Base-by-base conservation (phyloP, 2,329 filamentous ascomycete species). In the Lasiodiplodia theobromae region DNA sequence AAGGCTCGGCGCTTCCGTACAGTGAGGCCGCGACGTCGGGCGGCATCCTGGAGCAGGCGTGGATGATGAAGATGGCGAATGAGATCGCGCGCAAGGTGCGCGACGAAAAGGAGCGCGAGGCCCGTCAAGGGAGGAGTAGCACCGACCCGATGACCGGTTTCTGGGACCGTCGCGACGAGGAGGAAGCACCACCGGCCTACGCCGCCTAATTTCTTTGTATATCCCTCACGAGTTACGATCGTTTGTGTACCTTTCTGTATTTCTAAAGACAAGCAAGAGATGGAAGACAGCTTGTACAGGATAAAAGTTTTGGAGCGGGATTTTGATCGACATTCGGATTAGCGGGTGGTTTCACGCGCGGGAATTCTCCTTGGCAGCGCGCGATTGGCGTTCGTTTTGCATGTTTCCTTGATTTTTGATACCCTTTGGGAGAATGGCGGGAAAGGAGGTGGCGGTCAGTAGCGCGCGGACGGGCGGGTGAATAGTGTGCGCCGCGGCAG, bases 1-100 rank as follows among this genome's bases (percentile, higher is more conserved):
- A 69, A 23, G 65, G 53, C 47, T 69, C 66, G 16, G 56, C 69
- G 21, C 34, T 57, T 71, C 31, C 72, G 68, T 51, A 62, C 54
- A 40, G 38, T 23, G 47, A 69, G 51, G 40, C 58, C 16, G 70
- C 73, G 11, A 69, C 73, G 47, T 76, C 76, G 18, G 82, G 84
- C 16, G 84, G 84, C 21, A 92, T 93, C 60, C 83, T 93, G 31
- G 91, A 94, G 77, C 91, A 93, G 78, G 92, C 92, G 2, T 96
- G 92, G 92, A 91, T 96, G 81, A 89, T 91, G 83, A 96, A 97
- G 83, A 96, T 99, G 88, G 94, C 95, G 5, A 91, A 90, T 71
- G 96, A 98, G 79, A 95, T 98, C 74, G 93, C 94, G 44, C 86
- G 90, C 63, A 91, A 93, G 68, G 93, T 97, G 72, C 92, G 95